phyloP scores from a whole-genome alignment of 768 basidiomycete genomes.

The Tulasnella sp. region DNA sequence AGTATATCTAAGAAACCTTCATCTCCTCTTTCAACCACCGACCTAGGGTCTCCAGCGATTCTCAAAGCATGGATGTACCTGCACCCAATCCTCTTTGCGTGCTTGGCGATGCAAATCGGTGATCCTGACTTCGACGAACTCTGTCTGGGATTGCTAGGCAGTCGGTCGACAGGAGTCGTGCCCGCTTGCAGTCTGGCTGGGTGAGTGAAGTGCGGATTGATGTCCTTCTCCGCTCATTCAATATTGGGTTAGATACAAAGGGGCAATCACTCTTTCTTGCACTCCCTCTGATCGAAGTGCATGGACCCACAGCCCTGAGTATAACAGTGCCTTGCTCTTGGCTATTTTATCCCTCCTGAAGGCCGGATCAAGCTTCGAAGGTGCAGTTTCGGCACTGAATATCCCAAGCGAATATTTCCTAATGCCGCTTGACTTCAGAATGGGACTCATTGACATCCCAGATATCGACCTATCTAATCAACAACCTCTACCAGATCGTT shows the following conservation, averaged over 20 bases:
- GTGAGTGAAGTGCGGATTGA: background rate
- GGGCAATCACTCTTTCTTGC: conserved; percentile 37
- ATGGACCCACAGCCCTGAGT: conserved; percentile 72
- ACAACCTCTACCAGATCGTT: conserved; percentile 57
- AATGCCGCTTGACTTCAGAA: conserved; percentile 45
- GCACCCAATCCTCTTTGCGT: conserved; percentile 55
- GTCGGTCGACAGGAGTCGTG: conserved; percentile 35
- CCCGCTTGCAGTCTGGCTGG: conserved; percentile 5
- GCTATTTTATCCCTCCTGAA: conserved; percentile 65
- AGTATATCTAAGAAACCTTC: conserved; percentile 30
- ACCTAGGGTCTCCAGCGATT: background rate
- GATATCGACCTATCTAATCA: conserved; percentile 71
- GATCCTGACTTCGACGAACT: conserved; percentile 67
- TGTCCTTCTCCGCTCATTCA: background rate
- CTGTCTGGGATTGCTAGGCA: conserved; percentile 56
- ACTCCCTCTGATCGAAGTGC: conserved; percentile 43
- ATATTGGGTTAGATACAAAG: conserved; percentile 6
- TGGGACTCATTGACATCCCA: conserved; percentile 64
- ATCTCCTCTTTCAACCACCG: conserved; percentile 31
- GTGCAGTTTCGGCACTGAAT: conserved; percentile 38
- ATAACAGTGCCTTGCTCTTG: conserved; percentile 67
- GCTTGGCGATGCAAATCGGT: conserved; percentile 63
- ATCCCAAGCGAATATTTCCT: background rate
- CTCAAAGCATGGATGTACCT: conserved; percentile 52
- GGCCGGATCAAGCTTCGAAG: conserved; percentile 69